Evolutionary conservation across 257 asterid genomes (phyloP).

Genomic region (Handroanthus guayacan): DNA sequence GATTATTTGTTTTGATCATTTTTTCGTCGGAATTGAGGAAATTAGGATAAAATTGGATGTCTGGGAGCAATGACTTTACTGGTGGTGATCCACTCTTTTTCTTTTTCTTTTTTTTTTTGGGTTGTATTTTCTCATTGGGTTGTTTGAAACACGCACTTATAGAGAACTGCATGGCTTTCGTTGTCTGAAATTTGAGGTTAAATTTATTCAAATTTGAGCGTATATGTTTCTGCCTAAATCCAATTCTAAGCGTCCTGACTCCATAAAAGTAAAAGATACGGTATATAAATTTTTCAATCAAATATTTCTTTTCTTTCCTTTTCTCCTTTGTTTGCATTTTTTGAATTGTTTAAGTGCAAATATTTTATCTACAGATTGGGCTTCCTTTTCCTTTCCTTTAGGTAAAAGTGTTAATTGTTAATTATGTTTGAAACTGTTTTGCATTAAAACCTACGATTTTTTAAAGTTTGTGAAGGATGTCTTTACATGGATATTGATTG

Average conservation of each 20-base stretch:
- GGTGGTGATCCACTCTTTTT: not conserved
- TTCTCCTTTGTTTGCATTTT: not conserved
- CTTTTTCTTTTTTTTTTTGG: not conserved
- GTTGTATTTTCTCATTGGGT: not conserved
- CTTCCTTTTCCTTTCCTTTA: not conserved
- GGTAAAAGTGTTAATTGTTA: slow-evolving; percentile 15
- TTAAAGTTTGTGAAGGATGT: not conserved
- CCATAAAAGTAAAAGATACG: not conserved
- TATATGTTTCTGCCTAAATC: not conserved
- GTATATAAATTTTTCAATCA: not conserved
- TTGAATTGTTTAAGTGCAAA: not conserved
- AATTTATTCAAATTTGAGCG: not conserved
- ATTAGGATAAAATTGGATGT: not conserved
- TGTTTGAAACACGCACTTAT: slow-evolving; percentile 4
- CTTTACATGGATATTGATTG: not conserved
- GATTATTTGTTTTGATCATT: slow-evolving; percentile 28
- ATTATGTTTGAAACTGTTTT: not conserved
- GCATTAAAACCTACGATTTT: not conserved
- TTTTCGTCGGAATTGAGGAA: slow-evolving; percentile 1
- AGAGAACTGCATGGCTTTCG: not conserved
- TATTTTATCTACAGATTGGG: not conserved
- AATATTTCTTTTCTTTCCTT: not conserved
- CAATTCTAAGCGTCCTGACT: not conserved
- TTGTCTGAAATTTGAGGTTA: slow-evolving; percentile 1
- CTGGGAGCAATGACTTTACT: slow-evolving; percentile 30